Percentiles rank a stretch among this genome's conserved stretches.
These are phyloP conservation scores for Zychaea mexicana DNA, from an alignment of 371 early-diverging fungal genomes.

Conservation along the genomic window DNA sequence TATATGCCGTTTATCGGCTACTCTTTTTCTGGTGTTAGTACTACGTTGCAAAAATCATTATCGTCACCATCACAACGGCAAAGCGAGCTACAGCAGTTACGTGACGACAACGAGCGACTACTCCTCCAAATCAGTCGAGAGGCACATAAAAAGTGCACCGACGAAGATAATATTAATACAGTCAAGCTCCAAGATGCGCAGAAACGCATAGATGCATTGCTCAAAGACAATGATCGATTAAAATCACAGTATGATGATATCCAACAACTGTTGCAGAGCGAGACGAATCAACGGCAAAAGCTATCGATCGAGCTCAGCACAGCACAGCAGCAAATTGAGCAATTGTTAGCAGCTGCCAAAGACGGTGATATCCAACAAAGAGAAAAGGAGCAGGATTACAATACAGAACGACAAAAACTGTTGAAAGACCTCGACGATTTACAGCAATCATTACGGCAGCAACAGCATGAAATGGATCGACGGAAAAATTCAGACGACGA, in stretches of 20 bases:
- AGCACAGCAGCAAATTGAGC: background rate
- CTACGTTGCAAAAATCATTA: background rate
- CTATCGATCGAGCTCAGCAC: background rate
- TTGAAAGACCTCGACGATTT: background rate
- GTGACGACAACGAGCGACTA: background rate
- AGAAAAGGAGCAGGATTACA: background rate
- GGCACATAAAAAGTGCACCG: background rate
- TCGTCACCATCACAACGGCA: background rate
- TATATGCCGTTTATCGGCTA: conserved; percentile 87
- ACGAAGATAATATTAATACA: background rate
- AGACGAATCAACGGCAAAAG: background rate
- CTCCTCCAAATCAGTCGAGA: background rate
- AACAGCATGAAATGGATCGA: background rate
- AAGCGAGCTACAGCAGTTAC: background rate
- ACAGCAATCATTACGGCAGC: background rate
- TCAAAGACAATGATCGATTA: background rate
- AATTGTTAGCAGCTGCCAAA: background rate
- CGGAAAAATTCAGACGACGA: background rate
- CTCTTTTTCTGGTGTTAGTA: conserved; percentile 45
- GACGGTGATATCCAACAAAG: background rate
- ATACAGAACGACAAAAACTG: too few species aligned
- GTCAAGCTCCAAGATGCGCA: background rate
- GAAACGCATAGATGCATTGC: background rate
- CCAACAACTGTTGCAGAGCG: background rate
- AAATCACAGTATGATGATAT: background rate